Evolutionary conservation across 169 alveolate genomes (phyloP).

Genomic region (Cytauxzoon felis): DNA sequence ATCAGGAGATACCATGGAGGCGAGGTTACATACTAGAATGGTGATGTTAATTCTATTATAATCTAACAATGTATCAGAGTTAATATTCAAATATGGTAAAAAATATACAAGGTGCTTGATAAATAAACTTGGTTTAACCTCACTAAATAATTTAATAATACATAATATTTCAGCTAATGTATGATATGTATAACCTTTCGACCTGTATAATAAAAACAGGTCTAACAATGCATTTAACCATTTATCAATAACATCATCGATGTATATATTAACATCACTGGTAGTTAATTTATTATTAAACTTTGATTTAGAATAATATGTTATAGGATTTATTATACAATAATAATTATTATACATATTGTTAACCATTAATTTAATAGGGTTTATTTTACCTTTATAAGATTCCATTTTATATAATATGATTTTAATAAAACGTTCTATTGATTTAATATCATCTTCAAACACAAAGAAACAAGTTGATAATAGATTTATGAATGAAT

Average conservation of each 20-base stretch:
- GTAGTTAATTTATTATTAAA: neutral
- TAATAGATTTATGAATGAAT: slow-evolving; percentile 6
- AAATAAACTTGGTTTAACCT: slow-evolving; percentile 29
- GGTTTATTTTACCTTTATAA: slow-evolving; percentile 35
- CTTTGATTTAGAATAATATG: neutral
- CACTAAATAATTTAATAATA: slow-evolving; percentile 42
- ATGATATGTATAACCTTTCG: slow-evolving; percentile 25
- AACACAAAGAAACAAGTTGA: slow-evolving; percentile 5
- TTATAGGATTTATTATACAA: neutral
- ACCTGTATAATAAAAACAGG: slow-evolving; percentile 15
- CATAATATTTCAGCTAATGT: slow-evolving; percentile 39
- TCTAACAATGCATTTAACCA: slow-evolving; percentile 42
- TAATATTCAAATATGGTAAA: slow-evolving; percentile 30
- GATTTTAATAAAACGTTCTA: slow-evolving; percentile 32
- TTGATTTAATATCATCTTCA: neutral
- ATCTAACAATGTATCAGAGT: slow-evolving; percentile 10
- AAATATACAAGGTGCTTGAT: slow-evolving; percentile 34
- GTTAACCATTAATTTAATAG: neutral
- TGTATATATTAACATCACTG: neutral
- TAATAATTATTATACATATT: slow-evolving; percentile 3
- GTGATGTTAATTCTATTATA: slow-evolving; percentile 11
- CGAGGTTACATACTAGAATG: slow-evolving; percentile 41
- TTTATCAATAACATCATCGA: slow-evolving; percentile 5
- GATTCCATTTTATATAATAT: slow-evolving; percentile 46
- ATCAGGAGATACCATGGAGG: slow-evolving; percentile 28